Conservation (phyloP, 495 filamentous ascomycete genomes). For the Neurospora sp. region DNA sequence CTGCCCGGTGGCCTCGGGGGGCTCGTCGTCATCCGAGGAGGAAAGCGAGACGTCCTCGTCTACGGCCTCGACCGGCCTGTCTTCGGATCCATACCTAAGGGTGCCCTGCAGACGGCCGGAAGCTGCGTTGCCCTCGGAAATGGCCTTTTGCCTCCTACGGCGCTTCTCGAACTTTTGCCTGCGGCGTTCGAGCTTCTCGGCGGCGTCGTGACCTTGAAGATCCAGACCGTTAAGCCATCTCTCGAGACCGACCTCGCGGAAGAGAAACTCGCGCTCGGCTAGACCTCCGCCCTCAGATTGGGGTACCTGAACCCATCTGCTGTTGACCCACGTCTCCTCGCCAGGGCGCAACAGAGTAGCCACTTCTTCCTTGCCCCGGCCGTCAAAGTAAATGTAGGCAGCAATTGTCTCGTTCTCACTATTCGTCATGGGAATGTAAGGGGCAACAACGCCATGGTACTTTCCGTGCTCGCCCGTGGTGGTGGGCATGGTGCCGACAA, state of each 20-base stretch:
- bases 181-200: conserved; percentile 77
- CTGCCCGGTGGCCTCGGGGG: conserved; percentile 89
- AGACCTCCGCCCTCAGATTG: conserved; percentile 85
- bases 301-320: conserved; percentile 91
- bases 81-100: conserved; percentile 67
- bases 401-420: conserved; percentile 93
- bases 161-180: conserved; percentile 83
- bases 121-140: conserved; percentile 37
- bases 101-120: conserved; percentile 37
- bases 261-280: conserved; percentile 93
- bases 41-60: conserved; percentile 65
- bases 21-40: conserved; percentile 79
- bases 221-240: conserved; percentile 92
- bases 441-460: conserved; percentile 52
- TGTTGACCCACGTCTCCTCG: conserved; percentile 98
- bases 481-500: conserved; percentile 58
- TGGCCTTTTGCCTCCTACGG: conserved; percentile 53
- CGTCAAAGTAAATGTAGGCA: conserved; percentile 98
- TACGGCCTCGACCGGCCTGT: conserved; percentile 59
- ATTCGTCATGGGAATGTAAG: conserved; percentile 80
- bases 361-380: conserved; percentile 89
- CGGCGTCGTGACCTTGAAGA: conserved; percentile 75
- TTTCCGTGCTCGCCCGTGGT: conserved; percentile 29
- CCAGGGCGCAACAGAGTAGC: conserved; percentile 86
- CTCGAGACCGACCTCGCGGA: conserved; percentile 93